These are phyloP conservation scores for Pichia sp. DNA, from an alignment of 1,139 yeast genomes.

Conservation along the genomic window DNA sequence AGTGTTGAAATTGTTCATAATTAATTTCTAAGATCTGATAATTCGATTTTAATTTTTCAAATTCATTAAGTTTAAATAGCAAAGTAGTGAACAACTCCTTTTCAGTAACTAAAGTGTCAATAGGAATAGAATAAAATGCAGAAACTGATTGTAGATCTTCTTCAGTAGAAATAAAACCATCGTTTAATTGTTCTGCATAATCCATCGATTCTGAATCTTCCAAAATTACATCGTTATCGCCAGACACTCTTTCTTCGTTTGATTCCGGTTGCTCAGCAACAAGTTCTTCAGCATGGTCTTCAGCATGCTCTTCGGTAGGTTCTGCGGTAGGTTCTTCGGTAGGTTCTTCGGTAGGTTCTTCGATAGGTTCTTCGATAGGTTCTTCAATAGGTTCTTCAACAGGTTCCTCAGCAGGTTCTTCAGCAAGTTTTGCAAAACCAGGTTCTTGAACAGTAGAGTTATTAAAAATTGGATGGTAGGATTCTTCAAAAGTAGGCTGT, in stretches of 20 bases:
- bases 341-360: background rate
- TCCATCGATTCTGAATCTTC: background rate
- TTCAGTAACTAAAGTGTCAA: conserved; percentile 24
- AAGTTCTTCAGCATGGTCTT: background rate
- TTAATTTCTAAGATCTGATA: conserved; percentile 45
- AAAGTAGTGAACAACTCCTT: conserved; percentile 33
- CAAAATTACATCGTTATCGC: background rate
- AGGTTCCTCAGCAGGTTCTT: background rate
- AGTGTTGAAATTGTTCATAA: conserved; percentile 47
- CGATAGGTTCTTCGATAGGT: no score
- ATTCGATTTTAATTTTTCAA: conserved; percentile 46
- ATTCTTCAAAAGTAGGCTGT: background rate
- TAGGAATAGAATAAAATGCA: conserved; percentile 35
- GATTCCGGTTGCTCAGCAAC: background rate
- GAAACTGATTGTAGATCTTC: conserved; percentile 25
- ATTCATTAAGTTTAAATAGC: conserved; percentile 40
- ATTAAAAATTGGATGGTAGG: background rate
- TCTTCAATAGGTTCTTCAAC: no score
- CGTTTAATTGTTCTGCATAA: background rate
- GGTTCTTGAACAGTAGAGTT: background rate
- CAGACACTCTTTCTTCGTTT: background rate
- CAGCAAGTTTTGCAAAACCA: background rate
- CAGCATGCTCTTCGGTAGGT: background rate
- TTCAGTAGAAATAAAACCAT: conserved; percentile 4
- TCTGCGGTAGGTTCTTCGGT: background rate